phyloP scores from a whole-genome alignment of 2,329 filamentous ascomycete species.

The Paracoccidioides lutzii region DNA sequence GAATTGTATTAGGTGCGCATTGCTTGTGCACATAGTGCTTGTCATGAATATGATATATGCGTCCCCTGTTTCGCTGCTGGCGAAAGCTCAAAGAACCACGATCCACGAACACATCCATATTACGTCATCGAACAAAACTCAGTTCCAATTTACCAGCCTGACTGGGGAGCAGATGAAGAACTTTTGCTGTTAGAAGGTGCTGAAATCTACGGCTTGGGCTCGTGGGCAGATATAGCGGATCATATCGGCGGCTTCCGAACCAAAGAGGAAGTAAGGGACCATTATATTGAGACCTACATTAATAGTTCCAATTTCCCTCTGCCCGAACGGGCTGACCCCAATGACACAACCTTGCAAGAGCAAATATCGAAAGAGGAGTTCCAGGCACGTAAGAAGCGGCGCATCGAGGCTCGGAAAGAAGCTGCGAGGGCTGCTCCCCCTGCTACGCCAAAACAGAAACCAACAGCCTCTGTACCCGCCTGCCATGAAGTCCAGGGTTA shows the following conservation, averaged over 20 bases:
- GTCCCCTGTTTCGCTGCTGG: conserved; percentile 87
- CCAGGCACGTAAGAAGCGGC: conserved; percentile 77
- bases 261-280: conserved; percentile 90
- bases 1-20: conserved; percentile 62
- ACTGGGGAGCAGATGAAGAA: conserved; percentile 97
- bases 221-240: conserved; percentile 95
- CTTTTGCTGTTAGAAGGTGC: conserved; percentile 84
- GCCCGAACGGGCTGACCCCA: conserved; percentile 70
- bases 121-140: conserved; percentile 97
- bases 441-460: conserved; percentile 83
- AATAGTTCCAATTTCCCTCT: conserved; percentile 74
- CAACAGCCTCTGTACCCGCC: conserved; percentile 83
- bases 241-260: conserved; percentile 91
- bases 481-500: conserved; percentile 98
- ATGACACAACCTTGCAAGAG: conserved; percentile 65
- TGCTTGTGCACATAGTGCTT: conserved; percentile 68
- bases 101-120: conserved; percentile 74
- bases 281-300: conserved; percentile 82
- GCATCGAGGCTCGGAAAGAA: conserved; percentile 86
- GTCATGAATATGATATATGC: conserved; percentile 92
- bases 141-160: conserved; percentile 84
- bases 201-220: conserved; percentile 90
- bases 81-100: conserved; percentile 66
- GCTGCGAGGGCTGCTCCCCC: conserved; percentile 71
- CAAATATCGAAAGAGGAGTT: conserved; percentile 83